These are phyloP conservation scores for Fistulinella cinereoalba DNA, from an alignment of 1,284 basidiomycete species.

Conservation along the genomic window DNA sequence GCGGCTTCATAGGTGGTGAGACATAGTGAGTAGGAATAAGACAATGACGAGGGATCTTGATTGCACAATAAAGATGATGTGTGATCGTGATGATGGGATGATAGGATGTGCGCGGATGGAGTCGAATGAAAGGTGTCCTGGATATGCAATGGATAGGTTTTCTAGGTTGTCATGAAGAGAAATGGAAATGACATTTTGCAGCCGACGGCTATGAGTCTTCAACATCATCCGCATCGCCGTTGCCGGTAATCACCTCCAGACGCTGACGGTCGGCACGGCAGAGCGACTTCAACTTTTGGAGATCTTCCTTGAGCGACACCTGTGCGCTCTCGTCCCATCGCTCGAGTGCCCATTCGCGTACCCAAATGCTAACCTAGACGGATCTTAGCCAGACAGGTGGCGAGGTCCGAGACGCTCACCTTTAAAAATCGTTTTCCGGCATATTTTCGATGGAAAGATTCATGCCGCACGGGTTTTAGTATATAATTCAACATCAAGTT, in stretches of 20 bases:
- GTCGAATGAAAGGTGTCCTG: constrained; percentile 30
- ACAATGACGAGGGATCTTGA: constrained; percentile 20
- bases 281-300: constrained; percentile 52
- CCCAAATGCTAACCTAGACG: constrained; percentile 55
- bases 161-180: constrained; percentile 14
- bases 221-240: constrained; percentile 13
- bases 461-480: constrained; percentile 69
- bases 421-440: constrained; percentile 85
- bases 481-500: constrained; percentile 94
- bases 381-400: neutral
- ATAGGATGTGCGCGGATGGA: constrained; percentile 26
- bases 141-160: constrained; percentile 25
- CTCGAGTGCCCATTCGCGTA: constrained; percentile 60
- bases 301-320: constrained; percentile 51
- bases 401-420: constrained; percentile 38
- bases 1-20: constrained; percentile 8
- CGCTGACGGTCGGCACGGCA: constrained; percentile 41
- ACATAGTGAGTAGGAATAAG: constrained; percentile 23
- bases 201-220: constrained; percentile 21
- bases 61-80: constrained; percentile 36
- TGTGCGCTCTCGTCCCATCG: constrained; percentile 55
- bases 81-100: constrained; percentile 18
- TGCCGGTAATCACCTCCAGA: constrained; percentile 24
- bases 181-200: neutral
- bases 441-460: constrained; percentile 82